Evolutionary conservation across 208 protist species (phyloP), one percentile per base, ranked within the genome.

Genomic region (Trypanosoma scelopori): DNA sequence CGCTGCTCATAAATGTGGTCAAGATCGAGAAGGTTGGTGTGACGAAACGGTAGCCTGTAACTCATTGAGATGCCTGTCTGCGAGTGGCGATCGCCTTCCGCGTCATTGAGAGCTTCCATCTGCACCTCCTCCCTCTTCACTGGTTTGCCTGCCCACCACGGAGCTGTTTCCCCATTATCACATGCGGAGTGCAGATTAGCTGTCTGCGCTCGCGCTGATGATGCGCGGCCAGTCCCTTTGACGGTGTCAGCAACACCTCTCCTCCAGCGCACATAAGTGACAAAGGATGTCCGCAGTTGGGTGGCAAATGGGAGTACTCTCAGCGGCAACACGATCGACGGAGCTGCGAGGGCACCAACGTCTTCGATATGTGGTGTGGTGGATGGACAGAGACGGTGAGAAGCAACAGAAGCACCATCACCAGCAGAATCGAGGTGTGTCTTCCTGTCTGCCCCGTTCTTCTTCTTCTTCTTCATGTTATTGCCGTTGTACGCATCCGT

Each of bases 261-360:
- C 12, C 22, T 53, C 12, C 52, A 16, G 18, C 22, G 20, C 13
- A 60, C 39, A 47, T 30, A 43, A 22, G 59, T 65, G 13, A 65
- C 59, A 46, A 65, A 65, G 3, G 43, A 22, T 3, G 32, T 42
- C 22, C 59, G 39, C 12, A 65, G 45, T 42, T 65, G 49, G 2
- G 16, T 65, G 9, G 59, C 47, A 55, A 65, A 65, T 7, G 59
- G 59, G 23, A 65, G 32, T 11, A 43, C 25, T 1, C 7, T 18
- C 30, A 65, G 41, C 37, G 59, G 59, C 12, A 65, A 28, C 41
- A 65, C 59, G 1, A 65, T 7, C 7, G 59, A 65, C 16, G 59
- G 59, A 1, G 25, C 22, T 49, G 37, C 59, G 25, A 65, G 49
- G 30, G 59, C 59, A 7, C 59, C 59, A 52, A 53, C 52, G 28